These are phyloP conservation scores for Fusarium longipes DNA, from an alignment of 2,329 filamentous ascomycete species.

Conservation along the genomic window DNA sequence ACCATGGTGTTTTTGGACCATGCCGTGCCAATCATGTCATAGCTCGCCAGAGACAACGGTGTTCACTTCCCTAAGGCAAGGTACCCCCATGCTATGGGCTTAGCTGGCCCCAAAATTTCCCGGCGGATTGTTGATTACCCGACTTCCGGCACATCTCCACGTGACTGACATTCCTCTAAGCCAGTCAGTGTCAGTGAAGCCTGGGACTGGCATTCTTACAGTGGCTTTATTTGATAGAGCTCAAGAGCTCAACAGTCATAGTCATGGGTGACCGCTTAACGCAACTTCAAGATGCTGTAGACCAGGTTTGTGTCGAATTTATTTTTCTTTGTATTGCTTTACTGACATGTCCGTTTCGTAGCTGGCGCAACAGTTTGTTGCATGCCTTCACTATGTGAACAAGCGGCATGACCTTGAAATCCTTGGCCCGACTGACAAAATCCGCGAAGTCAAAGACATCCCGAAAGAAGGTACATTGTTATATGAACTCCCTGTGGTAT, in stretches of 20 bases:
- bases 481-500: no score
- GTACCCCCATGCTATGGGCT: not conserved
- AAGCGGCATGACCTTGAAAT: conserved; percentile 74
- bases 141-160: conserved; percentile 38
- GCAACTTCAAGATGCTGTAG: conserved; percentile 85
- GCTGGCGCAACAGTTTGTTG: conserved; percentile 76
- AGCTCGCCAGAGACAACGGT: conserved; percentile 50
- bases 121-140: conserved; percentile 49
- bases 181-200: not conserved
- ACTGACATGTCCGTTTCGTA: conserved; percentile 48
- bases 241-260: conserved; percentile 9
- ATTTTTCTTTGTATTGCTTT: fast-evolving
- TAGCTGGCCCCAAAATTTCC: conserved; percentile 25
- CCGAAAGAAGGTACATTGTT: conserved; percentile 60
- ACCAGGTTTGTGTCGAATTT: conserved; percentile 67
- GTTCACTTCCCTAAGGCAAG: conserved; percentile 49
- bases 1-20: conserved; percentile 39
- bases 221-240: conserved; percentile 6
- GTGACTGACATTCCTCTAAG: conserved; percentile 19
- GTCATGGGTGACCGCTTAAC: conserved; percentile 81
- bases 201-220: not conserved
- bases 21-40: conserved; percentile 44
- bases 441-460: conserved; percentile 67
- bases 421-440: conserved; percentile 67
- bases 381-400: conserved; percentile 73